phyloP scores from a whole-genome alignment of 371 early-diverging fungal genomes.

The Blakeslea trispora region DNA sequence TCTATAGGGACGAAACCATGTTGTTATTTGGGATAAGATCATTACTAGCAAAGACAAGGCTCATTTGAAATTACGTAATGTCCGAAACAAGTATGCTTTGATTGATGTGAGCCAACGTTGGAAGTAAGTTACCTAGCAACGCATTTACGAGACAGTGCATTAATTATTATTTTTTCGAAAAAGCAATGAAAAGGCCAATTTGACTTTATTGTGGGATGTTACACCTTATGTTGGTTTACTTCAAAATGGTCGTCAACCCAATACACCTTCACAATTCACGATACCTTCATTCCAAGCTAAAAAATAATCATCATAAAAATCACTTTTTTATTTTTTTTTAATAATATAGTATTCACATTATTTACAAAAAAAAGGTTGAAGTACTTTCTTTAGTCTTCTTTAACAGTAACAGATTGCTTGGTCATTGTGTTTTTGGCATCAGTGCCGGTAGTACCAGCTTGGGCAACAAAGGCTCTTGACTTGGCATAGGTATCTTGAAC shows the following conservation, averaged over 20 bases:
- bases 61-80: conserved; percentile 54
- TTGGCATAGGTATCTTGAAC: conserved; percentile 25
- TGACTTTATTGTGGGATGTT: conserved; percentile 86
- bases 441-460: conserved; percentile 36
- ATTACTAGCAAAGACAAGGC: conserved; percentile 74
- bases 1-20: conserved; percentile 71
- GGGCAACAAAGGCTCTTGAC: conserved; percentile 26
- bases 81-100: conserved; percentile 77
- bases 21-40: conserved; percentile 93
- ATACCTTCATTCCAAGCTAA: conserved; percentile 19
- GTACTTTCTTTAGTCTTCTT: conserved; percentile 28
- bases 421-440: conserved; percentile 36
- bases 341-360: too few relatives aligned
- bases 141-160: too few relatives aligned
- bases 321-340: too few relatives aligned
- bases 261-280: conserved; percentile 10
- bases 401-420: conserved; percentile 19
- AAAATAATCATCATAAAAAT: conserved; percentile 5
- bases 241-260: conserved; percentile 49
- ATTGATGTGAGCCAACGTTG: conserved; percentile 68
- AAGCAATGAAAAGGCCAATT: conserved; percentile 62
- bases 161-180: too few relatives aligned
- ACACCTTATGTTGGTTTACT: conserved; percentile 87
- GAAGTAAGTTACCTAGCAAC: conserved; percentile 56
- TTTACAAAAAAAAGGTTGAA: not conserved